phyloP scores from a whole-genome alignment of 2,329 filamentous ascomycete genomes.

The Ascochyta viciae-villosae region DNA sequence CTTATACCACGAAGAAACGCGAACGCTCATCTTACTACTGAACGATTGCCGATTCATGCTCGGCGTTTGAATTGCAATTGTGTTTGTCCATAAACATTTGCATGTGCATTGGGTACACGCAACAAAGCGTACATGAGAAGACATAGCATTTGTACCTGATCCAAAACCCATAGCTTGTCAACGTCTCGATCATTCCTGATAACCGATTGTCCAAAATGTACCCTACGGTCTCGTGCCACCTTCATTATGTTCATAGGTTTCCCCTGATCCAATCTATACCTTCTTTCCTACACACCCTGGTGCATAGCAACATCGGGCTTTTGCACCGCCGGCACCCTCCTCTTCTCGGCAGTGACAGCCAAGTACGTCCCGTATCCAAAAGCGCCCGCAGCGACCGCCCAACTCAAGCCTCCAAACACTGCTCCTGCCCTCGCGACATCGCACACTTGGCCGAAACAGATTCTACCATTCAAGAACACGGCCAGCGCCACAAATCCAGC shows the following conservation, averaged over 20 bases:
- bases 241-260: not conserved
- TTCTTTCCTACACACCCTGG: slow-evolving; percentile 46
- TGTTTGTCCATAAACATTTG: too few species aligned
- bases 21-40: too few species aligned
- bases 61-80: too few species aligned
- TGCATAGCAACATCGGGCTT: slow-evolving; percentile 48
- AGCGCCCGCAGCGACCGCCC: slow-evolving; percentile 57
- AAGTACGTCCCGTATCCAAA: slow-evolving; percentile 31
- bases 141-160: not conserved
- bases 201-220: slow-evolving; percentile 8
- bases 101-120: not conserved
- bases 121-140: not conserved
- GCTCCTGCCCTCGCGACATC: slow-evolving; percentile 67
- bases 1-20: too few species aligned
- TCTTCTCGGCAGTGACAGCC: slow-evolving; percentile 41
- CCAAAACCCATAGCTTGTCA: not conserved
- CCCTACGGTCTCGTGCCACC: not conserved
- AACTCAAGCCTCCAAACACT: slow-evolving; percentile 72
- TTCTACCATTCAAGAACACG: slow-evolving; percentile 65
- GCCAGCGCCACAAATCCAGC: slow-evolving; percentile 81
- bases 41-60: too few species aligned
- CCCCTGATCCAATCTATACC: not conserved
- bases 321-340: slow-evolving; percentile 21
- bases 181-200: slow-evolving; percentile 31
- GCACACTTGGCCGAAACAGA: slow-evolving; percentile 65